phyloP scores from a whole-genome alignment of 2,329 filamentous ascomycete genomes.

The Fonsecaea nubica region DNA sequence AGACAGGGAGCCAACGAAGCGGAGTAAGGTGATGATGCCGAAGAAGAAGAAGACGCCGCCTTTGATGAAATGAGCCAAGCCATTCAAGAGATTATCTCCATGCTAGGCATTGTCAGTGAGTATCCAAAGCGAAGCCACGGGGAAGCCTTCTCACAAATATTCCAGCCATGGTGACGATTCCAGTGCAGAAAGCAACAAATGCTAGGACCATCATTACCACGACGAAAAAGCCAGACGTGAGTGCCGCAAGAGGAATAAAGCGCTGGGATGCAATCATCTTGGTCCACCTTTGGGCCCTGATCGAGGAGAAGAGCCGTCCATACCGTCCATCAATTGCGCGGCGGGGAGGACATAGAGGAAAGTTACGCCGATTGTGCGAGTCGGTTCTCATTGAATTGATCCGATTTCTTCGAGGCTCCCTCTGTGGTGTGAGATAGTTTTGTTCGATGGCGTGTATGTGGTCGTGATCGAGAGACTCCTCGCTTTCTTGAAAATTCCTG shows the following conservation, averaged over 20 bases:
- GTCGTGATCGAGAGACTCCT: background rate
- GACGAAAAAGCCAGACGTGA: constrained; percentile 5
- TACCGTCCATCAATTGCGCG: background rate
- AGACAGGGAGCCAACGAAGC: constrained; percentile 81
- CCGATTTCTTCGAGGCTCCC: constrained; percentile 3
- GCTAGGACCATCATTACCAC: constrained; percentile 20
- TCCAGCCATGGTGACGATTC: constrained; percentile 49
- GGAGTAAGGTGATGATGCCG: constrained; percentile 75
- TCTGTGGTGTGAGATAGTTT: background rate
- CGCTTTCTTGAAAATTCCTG: background rate
- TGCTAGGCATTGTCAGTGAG: constrained; percentile 17
- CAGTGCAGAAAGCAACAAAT: constrained; percentile 27
- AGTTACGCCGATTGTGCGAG: background rate
- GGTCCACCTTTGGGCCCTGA: background rate
- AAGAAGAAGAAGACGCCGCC: constrained; percentile 86
- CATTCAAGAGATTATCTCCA: constrained; percentile 71
- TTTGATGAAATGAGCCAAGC: constrained; percentile 83
- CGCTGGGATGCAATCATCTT: background rate
- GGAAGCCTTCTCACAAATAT: constrained; percentile 25
- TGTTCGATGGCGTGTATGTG: background rate
- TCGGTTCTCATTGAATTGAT: background rate
- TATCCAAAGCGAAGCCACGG: constrained; percentile 20
- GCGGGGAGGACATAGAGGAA: too few relatives aligned
- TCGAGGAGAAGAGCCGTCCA: background rate
- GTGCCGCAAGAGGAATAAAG: background rate